A percentile compares a stretch with the other conserved stretches of the same genome.
Evolutionary conservation across 257 asterid species (phyloP).

Genomic region (Capsicum chinense): DNA sequence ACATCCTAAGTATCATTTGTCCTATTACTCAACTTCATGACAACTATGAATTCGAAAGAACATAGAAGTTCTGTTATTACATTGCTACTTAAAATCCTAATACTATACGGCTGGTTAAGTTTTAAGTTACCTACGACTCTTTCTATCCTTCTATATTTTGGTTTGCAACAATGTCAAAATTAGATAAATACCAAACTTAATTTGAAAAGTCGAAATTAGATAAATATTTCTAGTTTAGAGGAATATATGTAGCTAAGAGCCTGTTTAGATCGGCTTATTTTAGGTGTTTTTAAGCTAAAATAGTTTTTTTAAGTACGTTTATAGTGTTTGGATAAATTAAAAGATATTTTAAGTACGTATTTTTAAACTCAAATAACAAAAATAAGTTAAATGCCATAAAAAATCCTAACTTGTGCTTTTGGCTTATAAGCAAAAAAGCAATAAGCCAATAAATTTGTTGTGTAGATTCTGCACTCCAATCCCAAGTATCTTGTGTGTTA

Average conservation of each 20-base stretch:
- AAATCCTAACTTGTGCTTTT: no score
- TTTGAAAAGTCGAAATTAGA: slow-evolving; percentile 12
- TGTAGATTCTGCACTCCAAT: background rate
- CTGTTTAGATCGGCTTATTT: no score
- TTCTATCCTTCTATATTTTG: background rate
- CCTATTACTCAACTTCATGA: background rate
- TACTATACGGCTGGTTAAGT: background rate
- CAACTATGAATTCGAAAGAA: background rate
- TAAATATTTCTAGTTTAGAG: background rate
- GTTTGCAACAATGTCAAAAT: background rate
- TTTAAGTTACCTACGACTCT: background rate
- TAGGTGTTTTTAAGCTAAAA: no score
- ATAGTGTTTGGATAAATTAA: no score
- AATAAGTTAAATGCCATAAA: no score
- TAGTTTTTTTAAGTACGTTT: no score
- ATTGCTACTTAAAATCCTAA: background rate
- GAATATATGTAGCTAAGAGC: background rate
- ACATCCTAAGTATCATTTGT: background rate
- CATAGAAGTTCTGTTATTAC: background rate
- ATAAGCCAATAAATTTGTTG: no score
- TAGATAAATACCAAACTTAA: background rate
- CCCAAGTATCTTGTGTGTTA: background rate
- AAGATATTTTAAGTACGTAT: no score
- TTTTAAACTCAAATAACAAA: no score
- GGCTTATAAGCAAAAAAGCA: no score